Percentiles rank a stretch among this genome's conserved stretches.
Conservation (phyloP, 768 basidiomycete species). For the Lyophyllum shimeji region DNA sequence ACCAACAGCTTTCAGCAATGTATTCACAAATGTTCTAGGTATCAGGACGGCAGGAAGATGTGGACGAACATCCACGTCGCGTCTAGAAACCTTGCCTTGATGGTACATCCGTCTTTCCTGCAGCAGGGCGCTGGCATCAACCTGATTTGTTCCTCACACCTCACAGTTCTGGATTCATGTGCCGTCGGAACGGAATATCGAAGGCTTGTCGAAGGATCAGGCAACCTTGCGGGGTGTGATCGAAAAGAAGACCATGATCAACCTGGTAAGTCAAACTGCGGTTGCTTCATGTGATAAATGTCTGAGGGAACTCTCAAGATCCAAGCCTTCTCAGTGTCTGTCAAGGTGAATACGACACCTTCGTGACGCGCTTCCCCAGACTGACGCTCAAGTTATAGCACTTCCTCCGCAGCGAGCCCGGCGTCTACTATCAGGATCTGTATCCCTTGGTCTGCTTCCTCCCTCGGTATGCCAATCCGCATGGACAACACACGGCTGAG, state of each 20-base stretch:
- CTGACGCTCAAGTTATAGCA: constrained; percentile 35
- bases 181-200: constrained; percentile 39
- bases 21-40: constrained; percentile 31
- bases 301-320: constrained; percentile 35
- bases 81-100: constrained; percentile 57
- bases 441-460: constrained; percentile 70
- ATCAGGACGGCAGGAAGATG: constrained; percentile 68
- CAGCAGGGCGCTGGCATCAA: background rate
- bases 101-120: constrained; percentile 36
- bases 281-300: background rate
- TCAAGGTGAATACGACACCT: constrained; percentile 45
- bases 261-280: constrained; percentile 42
- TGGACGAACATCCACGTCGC: constrained; percentile 63
- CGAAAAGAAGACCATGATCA: constrained; percentile 77
- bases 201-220: constrained; percentile 25
- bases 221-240: constrained; percentile 48
- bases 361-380: background rate
- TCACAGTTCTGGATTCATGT: constrained; percentile 58
- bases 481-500: constrained; percentile 24
- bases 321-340: constrained; percentile 66
- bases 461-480: constrained; percentile 50
- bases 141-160: background rate
- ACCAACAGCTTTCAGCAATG: background rate
- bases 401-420: constrained; percentile 65
- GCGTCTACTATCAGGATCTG: constrained; percentile 73